Evolutionary conservation across 768 basidiomycete genomes (phyloP).

Genomic region (Baorangia bicolor): DNA sequence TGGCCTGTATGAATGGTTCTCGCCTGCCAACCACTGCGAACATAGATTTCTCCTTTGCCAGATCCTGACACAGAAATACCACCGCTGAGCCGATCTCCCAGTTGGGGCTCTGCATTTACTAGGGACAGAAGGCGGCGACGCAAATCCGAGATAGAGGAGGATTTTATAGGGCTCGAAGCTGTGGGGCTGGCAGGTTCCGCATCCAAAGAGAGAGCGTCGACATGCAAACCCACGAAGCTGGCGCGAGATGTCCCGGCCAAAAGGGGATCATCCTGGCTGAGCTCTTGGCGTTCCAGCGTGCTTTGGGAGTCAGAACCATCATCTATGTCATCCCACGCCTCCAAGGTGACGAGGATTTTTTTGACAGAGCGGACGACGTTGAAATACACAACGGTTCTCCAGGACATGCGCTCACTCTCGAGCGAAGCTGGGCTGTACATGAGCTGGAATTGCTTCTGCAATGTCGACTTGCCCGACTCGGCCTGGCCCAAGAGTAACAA

Average conservation of each 20-base stretch:
- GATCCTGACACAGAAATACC: constrained; percentile 71
- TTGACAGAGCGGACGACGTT: constrained; percentile 72
- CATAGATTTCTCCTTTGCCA: constrained; percentile 73
- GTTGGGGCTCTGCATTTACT: constrained; percentile 56
- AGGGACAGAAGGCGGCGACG: constrained; percentile 61
- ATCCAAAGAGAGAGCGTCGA: constrained; percentile 10
- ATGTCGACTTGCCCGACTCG: constrained; percentile 75
- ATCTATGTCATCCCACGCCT: constrained; percentile 58
- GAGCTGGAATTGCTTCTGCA: constrained; percentile 79
- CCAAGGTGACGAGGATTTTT: constrained; percentile 63
- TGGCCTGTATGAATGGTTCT: constrained; percentile 56
- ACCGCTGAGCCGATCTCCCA: constrained; percentile 73
- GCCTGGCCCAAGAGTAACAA: constrained; percentile 76
- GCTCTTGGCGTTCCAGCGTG: constrained; percentile 32
- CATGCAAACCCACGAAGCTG: constrained; percentile 10
- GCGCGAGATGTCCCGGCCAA: constrained; percentile 14
- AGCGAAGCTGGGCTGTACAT: constrained; percentile 75
- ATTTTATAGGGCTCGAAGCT: constrained; percentile 21
- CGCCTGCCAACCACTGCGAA: constrained; percentile 81
- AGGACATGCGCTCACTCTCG: constrained; percentile 67
- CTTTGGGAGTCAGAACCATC: constrained; percentile 48
- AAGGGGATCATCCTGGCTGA: constrained; percentile 25
- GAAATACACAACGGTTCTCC: constrained; percentile 74
- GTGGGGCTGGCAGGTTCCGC: constrained; percentile 11
- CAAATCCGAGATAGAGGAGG: constrained; percentile 47